These are phyloP conservation scores for Amaranthus tricolor DNA, from an alignment of 179 eudicot genomes.

Conservation along the genomic window DNA sequence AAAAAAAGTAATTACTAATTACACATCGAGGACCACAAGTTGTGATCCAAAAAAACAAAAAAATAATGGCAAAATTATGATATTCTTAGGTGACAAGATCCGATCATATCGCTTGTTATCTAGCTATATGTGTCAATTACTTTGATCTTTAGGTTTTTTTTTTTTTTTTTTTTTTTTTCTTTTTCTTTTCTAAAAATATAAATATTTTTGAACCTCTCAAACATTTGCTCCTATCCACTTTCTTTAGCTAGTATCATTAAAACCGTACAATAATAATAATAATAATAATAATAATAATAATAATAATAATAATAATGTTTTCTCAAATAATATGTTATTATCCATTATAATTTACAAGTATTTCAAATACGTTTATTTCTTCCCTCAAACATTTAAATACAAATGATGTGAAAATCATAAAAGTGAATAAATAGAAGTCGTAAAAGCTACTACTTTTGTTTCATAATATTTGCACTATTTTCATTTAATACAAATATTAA, in stretches of 20 bases:
- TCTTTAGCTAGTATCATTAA: background rate
- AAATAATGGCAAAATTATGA: conserved; percentile 16
- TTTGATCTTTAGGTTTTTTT: background rate
- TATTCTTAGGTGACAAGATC: conserved; percentile 34
- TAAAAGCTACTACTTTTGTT: too few species aligned
- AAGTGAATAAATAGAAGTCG: too few species aligned
- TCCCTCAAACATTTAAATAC: too few species aligned
- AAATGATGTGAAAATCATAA: too few species aligned
- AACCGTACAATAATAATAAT: conserved; percentile 4
- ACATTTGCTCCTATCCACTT: conserved; percentile 10
- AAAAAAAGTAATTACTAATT: background rate
- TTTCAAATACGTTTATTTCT: too few species aligned
- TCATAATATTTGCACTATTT: too few species aligned
- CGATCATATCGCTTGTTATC: conserved; percentile 28
- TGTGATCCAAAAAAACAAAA: conserved; percentile 17
- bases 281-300: background rate
- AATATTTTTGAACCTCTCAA: conserved; percentile 8
- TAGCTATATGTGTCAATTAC: conserved; percentile 11
- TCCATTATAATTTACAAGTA: too few species aligned
- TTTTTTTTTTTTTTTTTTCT: background rate
- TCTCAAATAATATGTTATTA: too few species aligned
- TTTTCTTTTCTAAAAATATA: background rate
- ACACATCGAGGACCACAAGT: conserved; percentile 26
- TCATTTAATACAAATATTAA: too few species aligned
- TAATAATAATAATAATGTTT: too few species aligned